Evolutionary conservation across 2,329 filamentous ascomycete genomes (phyloP), one percentile per base, ranked within the genome.

Genomic region (Coniella lustricola): DNA sequence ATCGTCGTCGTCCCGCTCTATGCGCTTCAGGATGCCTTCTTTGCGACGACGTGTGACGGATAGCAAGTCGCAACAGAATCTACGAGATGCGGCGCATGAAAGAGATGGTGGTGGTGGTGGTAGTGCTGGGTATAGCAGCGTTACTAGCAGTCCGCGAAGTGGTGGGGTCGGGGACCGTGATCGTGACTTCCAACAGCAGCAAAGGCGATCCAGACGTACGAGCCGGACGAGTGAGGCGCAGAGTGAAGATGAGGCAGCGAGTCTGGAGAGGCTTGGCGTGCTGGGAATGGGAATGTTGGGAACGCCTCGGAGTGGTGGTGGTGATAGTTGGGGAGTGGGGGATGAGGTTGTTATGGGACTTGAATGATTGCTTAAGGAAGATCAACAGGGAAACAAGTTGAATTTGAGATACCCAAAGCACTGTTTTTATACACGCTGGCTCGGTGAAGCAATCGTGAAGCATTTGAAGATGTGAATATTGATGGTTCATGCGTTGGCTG

Each of bases 271-370:
- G 16, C 18, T 46, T 56, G 82, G 70, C 56, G 31, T 44, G 8
- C 12, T 18, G 17, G 16, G 41, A 29, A 29, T 34, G 9, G 38
- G 38, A 16, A n/a, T n/a, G n/a, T 25, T 41, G 22, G 38, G 38
- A n/a, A 29, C 38, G 22, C 38, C 38, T 20, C 25, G 38, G 3
- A 31, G 7, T 25, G 29, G 38, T n/a, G 38, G 38, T 4, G 38
- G 38, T 3, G 76, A 66, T 3, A 77, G 80, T 58, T 90, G 89
- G 82, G 87, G 87, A 0, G 77, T 94, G 43, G 86, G 87, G 1
- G 90, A 95, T 62, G 89, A 95, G 60, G 81, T 85, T 20, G 76
- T 84, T 59, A 93, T 95, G 85, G 85, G 82, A 29, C 69, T 95
- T 56, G 88, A 91, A 64, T 91, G 63, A 42, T n/a, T n/a, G n/a